A percentile compares a stretch with the other conserved stretches of the same genome.
Evolutionary conservation across 768 basidiomycete genomes (phyloP).

Genomic region (Gymnopilus dilepis): DNA sequence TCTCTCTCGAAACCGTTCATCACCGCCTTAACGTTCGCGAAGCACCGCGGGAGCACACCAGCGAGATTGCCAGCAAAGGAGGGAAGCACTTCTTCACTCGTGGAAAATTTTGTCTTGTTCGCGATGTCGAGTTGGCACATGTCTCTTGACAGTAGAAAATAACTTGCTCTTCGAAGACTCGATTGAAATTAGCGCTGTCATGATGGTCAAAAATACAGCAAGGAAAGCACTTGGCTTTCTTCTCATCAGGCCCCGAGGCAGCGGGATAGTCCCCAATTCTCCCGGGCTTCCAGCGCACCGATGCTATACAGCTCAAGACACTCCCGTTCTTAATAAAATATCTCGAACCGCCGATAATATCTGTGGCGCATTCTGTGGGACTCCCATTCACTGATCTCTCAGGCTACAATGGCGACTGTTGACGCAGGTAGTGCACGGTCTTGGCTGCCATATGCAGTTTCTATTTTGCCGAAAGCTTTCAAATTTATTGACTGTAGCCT

Average conservation of each 20-base stretch:
- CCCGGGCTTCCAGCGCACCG: constrained; percentile 21
- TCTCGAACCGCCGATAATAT: neutral
- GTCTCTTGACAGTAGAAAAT: constrained; percentile 2
- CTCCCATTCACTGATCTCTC: neutral
- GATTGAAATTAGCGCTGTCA: constrained; percentile 20
- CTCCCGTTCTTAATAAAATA: neutral
- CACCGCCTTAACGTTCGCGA: neutral
- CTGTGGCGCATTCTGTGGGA: constrained; percentile 10
- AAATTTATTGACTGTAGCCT: neutral
- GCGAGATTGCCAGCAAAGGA: constrained; percentile 19
- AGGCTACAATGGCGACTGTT: neutral
- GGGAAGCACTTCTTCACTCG: constrained; percentile 3
- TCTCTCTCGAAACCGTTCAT: constrained; percentile 5
- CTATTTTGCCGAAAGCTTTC: constrained; percentile 5
- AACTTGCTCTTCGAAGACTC: constrained; percentile 11
- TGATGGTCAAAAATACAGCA: constrained; percentile 15
- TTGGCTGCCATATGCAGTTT: constrained; percentile 1
- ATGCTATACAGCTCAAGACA: neutral
- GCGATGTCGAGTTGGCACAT: constrained; percentile 10
- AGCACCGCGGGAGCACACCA: constrained; percentile 17
- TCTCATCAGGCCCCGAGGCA: constrained; percentile 7
- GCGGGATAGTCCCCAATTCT: constrained; percentile 20
- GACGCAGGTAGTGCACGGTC: neutral
- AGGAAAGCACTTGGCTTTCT: constrained; percentile 4
- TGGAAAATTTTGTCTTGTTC: constrained; percentile 15